Conservation (phyloP, 192 early-diverging fungal species). For the Podila horticola region DNA sequence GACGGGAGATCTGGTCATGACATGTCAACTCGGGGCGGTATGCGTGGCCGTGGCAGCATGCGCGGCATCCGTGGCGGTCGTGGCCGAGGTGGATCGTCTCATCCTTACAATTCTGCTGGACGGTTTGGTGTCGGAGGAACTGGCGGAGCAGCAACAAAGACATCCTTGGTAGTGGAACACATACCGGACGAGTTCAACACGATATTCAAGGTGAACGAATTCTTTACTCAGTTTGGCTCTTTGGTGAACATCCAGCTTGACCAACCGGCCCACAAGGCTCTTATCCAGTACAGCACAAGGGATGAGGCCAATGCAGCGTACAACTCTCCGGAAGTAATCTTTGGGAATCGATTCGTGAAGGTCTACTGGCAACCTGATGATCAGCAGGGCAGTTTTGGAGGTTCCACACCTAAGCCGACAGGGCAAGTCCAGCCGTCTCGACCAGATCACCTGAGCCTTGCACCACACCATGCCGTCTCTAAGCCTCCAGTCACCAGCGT, state of each 20-base stretch:
- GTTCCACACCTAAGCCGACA: conserved; percentile 36
- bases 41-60: conserved; percentile 28
- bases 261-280: conserved; percentile 61
- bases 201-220: conserved; percentile 79
- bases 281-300: conserved; percentile 69
- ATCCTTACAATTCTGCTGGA: conserved; percentile 37
- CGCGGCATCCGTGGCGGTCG: conserved; percentile 62
- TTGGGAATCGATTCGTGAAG: conserved; percentile 88
- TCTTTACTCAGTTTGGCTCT: conserved; percentile 81
- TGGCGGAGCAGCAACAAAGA: conserved; percentile 48
- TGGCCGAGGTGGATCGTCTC: conserved; percentile 51
- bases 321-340: conserved; percentile 79
- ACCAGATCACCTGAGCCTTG: conserved; percentile 2
- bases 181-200: conserved; percentile 75
- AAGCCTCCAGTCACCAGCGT: conserved; percentile 53
- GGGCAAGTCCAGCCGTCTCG: conserved; percentile 26
- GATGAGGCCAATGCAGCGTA: conserved; percentile 78
- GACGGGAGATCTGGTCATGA: conserved; percentile 25
- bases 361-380: conserved; percentile 79
- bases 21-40: conserved; percentile 16
- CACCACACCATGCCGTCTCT: background rate
- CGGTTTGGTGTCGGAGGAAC: conserved; percentile 50
- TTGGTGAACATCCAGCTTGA: conserved; percentile 78
- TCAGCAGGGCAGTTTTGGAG: conserved; percentile 23
- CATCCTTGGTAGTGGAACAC: conserved; percentile 76